Conservation (phyloP, 140 eudicot genomes). For the Flaveria floridana region DNA sequence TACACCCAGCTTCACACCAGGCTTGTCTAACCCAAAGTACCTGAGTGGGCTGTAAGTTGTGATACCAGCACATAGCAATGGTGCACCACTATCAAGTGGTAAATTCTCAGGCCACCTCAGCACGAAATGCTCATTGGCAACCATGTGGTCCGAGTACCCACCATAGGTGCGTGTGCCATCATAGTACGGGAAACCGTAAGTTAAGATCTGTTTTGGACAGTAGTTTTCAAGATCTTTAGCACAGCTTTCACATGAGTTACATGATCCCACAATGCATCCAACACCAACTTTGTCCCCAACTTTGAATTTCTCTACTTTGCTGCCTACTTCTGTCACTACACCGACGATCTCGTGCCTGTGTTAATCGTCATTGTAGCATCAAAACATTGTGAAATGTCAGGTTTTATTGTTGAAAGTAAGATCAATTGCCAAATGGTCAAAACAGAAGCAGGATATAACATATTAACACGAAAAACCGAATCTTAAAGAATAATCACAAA, state of each 20-base stretch:
- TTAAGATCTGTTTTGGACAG: slow-evolving; percentile 36
- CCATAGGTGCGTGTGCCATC: slow-evolving; percentile 56
- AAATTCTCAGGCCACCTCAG: slow-evolving; percentile 60
- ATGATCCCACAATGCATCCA: slow-evolving; percentile 56
- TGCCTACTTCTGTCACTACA: slow-evolving; percentile 51
- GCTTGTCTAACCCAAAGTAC: slow-evolving; percentile 56
- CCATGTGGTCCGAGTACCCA: slow-evolving; percentile 55
- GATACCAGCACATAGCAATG: slow-evolving; percentile 66
- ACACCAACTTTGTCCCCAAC: slow-evolving; percentile 65
- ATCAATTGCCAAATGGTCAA: no score
- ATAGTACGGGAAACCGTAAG: slow-evolving; percentile 33
- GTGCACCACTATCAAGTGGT: slow-evolving; percentile 64
- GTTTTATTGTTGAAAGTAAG: background rate
- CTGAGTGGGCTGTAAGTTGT: slow-evolving; percentile 67
- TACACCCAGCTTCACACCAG: slow-evolving; percentile 58
- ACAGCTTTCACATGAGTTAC: slow-evolving; percentile 44
- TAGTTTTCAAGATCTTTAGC: slow-evolving; percentile 40
- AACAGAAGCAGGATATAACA: no score
- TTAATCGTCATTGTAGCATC: background rate
- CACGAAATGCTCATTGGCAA: slow-evolving; percentile 48
- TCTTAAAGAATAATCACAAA: no score
- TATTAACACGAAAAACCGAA: no score
- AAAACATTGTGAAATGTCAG: background rate
- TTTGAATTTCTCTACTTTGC: slow-evolving; percentile 51
- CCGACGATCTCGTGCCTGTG: slow-evolving; percentile 68